A percentile compares a stretch with the other conserved stretches of the same genome.
phyloP scores from a whole-genome alignment of 352 stramenopile species.

The Blastocystis sp. region DNA sequence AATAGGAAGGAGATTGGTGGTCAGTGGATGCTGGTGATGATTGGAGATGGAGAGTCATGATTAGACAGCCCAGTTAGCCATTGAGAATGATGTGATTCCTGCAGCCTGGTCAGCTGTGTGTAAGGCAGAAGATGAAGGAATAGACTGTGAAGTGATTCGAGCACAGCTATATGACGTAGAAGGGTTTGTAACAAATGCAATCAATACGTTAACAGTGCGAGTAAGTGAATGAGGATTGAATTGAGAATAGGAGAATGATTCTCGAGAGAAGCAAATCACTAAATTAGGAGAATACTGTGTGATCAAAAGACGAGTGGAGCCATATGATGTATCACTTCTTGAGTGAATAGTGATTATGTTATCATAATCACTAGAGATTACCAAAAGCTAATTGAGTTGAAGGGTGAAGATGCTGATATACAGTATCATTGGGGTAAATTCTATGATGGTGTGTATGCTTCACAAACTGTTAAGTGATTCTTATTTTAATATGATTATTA shows the following conservation, averaged over 20 bases:
- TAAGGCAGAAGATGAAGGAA: neutral
- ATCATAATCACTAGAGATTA: neutral
- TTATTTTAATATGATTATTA: neutral
- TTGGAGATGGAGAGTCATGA: neutral
- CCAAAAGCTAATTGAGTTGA: neutral
- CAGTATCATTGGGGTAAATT: slow-evolving; percentile 38
- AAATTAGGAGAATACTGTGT: neutral
- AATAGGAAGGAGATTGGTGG: neutral
- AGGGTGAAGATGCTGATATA: neutral
- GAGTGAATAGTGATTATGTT: neutral
- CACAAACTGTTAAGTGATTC: slow-evolving; percentile 3
- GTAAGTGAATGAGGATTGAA: neutral
- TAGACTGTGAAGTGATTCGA: neutral
- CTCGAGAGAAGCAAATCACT: neutral
- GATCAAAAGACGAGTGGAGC: slow-evolving; percentile 28
- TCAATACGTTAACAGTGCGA: neutral
- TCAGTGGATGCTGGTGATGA: neutral
- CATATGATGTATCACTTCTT: slow-evolving; percentile 19
- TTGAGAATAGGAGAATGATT: neutral
- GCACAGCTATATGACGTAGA: neutral
- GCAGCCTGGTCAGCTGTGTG: slow-evolving; percentile 35
- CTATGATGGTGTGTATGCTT: neutral
- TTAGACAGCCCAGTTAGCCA: neutral
- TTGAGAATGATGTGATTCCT: neutral
- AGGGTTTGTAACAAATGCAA: slow-evolving; percentile 37